phyloP scores from a whole-genome alignment of 805 yeast genomes.

The Wickerhamiella galacta region DNA sequence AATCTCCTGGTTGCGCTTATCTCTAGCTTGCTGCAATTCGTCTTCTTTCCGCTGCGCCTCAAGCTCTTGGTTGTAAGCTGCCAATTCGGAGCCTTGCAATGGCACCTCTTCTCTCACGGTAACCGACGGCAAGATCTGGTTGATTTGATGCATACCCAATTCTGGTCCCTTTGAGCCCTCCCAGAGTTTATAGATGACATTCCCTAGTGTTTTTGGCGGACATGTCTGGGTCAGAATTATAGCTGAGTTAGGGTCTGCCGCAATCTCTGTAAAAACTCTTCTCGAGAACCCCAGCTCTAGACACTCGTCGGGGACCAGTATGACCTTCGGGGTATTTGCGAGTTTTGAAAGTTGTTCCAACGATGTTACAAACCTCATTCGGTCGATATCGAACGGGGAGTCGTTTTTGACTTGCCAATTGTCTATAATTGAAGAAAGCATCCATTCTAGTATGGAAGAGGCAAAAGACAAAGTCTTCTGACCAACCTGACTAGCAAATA shows the following conservation, averaged over 20 bases:
- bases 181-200: conserved; percentile 28
- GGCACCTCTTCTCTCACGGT: conserved; percentile 14
- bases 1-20: conserved; percentile 24
- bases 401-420: conserved; percentile 64
- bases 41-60: conserved; percentile 13
- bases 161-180: conserved; percentile 20
- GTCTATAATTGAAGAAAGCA: conserved; percentile 71
- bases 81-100: conserved; percentile 22
- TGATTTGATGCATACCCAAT: conserved; percentile 7
- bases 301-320: conserved; percentile 58
- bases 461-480: conserved; percentile 67
- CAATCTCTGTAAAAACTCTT: conserved; percentile 28
- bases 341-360: conserved; percentile 28
- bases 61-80: conserved; percentile 14
- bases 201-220: conserved; percentile 30
- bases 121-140: conserved; percentile 5
- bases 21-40: conserved; percentile 20
- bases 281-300: conserved; percentile 43
- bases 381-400: conserved; percentile 65
- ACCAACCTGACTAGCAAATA: conserved; percentile 63
- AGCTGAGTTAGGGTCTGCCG: conserved; percentile 49
- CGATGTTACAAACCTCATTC: conserved; percentile 40
- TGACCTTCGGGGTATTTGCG: conserved; percentile 42
- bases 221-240: conserved; percentile 60
- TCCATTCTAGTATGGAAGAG: conserved; percentile 86